Conservation (phyloP, 2,329 filamentous ascomycete genomes). For the Bipolaris oryzae region DNA sequence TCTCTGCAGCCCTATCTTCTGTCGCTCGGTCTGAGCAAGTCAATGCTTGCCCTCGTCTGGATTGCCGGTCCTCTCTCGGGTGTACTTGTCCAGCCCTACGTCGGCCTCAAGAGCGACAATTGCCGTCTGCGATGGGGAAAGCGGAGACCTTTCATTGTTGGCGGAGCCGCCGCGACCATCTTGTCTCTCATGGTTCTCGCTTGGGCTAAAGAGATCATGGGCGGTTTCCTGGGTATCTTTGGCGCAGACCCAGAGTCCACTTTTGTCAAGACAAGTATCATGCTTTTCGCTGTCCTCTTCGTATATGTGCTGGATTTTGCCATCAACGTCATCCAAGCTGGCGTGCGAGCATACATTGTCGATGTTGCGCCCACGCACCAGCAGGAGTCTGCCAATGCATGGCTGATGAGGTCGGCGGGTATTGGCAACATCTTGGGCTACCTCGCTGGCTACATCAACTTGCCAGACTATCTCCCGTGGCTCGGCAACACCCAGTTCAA, state of each 20-base stretch:
- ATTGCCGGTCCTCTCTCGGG: slow-evolving; percentile 62
- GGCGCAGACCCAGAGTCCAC: slow-evolving; percentile 70
- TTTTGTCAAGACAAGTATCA: slow-evolving; percentile 68
- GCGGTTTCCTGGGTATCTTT: slow-evolving; percentile 70
- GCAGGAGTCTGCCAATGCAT: slow-evolving; percentile 91
- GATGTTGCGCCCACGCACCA: slow-evolving; percentile 92
- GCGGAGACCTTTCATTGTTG: slow-evolving; percentile 59
- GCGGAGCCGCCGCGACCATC: slow-evolving; percentile 57
- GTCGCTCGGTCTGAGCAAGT: slow-evolving; percentile 59
- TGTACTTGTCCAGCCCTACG: slow-evolving; percentile 60
- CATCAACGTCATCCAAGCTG: slow-evolving; percentile 95
- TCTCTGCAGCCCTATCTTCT: slow-evolving; percentile 56
- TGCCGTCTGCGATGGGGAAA: slow-evolving; percentile 57
- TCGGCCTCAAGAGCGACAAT: slow-evolving; percentile 60
- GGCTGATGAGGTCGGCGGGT: slow-evolving; percentile 86
- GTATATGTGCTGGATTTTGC: slow-evolving; percentile 93
- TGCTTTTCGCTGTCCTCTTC: slow-evolving; percentile 80
- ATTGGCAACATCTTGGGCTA: slow-evolving; percentile 92
- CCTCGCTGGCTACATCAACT: slow-evolving; percentile 80
- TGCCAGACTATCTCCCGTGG: slow-evolving; percentile 76
- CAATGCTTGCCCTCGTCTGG: slow-evolving; percentile 60
- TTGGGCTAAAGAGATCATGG: slow-evolving; percentile 63
- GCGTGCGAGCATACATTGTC: slow-evolving; percentile 88
- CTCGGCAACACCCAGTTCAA: slow-evolving; percentile 92
- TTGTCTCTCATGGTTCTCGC: slow-evolving; percentile 57